Evolutionary conservation across 2,329 filamentous ascomycete species (phyloP), one percentile per base, ranked within the genome.

Genomic region (Hypoxylon sp.): DNA sequence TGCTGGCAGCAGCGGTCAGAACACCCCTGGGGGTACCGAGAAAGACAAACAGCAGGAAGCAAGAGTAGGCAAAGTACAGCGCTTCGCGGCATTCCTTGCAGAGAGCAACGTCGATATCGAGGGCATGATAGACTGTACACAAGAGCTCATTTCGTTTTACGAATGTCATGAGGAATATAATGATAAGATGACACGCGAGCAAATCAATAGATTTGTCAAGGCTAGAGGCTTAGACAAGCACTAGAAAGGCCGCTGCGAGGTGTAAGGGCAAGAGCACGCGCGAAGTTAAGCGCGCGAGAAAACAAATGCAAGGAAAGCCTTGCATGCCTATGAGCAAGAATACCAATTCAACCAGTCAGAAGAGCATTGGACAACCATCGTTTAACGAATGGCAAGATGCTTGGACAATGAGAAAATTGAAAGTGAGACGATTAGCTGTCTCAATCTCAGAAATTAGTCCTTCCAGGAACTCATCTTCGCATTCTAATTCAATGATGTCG

Each of bases 121-220:
- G 71, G 91, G 90, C 33, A 91, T 97, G 79, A 91, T 97, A 55
- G 93, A 97, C 80, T 94, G 92, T 76, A 95, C 93, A 0, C 94
- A 98, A 80, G 94, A 97, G 81, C 87, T 97, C 69, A 93, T 98
- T 58, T 94, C 93, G 3, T 88, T 97, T 70, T 97, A 97, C 78
- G 93, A 97, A 76, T 87, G 83, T 67, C 83, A 87, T 55, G 87
- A 89, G 75, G 83, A 87, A 72, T 89, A 88, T 72, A 88, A 88
- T 69, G 87, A 89, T 59, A 89, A 89, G 74, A 80, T 85, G 42
- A 87, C 86, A 1, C 79, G 85, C 54, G 87, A 89, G 75, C 85
- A 88, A 73, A 84, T 90, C 60, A 86, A 85, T 63, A 81, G 87
- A 10, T 89, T 88, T 68, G 82, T 90, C 75, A 89, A 89, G 76